Evolutionary conservation across 2,329 filamentous ascomycete species (phyloP).

Genomic region (Apiospora arundinis): DNA sequence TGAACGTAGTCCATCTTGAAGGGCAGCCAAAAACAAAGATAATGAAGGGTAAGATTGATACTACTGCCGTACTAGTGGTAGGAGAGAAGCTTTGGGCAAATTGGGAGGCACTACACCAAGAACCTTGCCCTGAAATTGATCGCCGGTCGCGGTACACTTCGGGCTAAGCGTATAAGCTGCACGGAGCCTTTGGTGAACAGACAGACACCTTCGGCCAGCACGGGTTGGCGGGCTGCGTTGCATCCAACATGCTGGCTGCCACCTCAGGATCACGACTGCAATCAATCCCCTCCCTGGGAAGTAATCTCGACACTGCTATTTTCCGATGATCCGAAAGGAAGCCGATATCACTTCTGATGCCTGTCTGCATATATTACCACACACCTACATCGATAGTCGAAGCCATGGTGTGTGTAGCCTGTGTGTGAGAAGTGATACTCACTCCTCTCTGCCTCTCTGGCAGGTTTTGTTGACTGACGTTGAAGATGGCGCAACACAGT

Average conservation of each 20-base stretch:
- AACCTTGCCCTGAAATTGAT: constrained; percentile 18
- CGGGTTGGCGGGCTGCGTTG: constrained; percentile 7
- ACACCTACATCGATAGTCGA: neutral
- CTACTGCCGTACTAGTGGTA: neutral
- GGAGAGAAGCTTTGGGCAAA: constrained; percentile 8
- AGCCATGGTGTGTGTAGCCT: no score
- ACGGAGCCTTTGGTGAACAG: neutral
- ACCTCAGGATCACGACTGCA: neutral
- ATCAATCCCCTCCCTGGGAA: constrained; percentile 1
- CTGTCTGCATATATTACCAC: constrained; percentile 5
- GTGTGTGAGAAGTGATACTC: neutral
- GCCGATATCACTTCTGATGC: constrained; percentile 1
- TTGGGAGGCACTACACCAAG: constrained; percentile 10
- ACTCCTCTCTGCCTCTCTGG: neutral
- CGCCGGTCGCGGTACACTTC: neutral
- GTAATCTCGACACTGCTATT: neutral
- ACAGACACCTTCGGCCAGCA: neutral
- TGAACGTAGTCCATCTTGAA: no score
- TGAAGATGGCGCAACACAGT: neutral
- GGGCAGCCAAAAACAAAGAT: neutral
- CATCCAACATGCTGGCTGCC: neutral
- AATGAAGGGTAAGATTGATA: neutral
- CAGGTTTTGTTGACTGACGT: constrained; percentile 3
- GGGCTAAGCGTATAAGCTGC: neutral
- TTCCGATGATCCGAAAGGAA: constrained; percentile 3